These are phyloP conservation scores for Delonix regia DNA, from an alignment of 306 rosid species.

Conservation along the genomic window DNA sequence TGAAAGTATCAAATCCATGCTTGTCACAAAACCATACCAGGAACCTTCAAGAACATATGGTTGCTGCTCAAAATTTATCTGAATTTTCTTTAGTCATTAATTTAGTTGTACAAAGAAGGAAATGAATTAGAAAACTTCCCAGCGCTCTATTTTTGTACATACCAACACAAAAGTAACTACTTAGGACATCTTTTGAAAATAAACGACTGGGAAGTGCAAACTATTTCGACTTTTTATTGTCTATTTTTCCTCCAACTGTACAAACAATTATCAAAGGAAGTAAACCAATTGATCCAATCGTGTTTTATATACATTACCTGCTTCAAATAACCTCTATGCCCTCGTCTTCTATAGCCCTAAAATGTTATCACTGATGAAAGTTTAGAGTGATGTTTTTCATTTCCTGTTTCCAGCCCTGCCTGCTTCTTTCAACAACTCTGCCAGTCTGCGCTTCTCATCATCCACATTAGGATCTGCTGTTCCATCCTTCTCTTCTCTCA, in stretches of 20 bases:
- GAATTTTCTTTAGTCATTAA: no score
- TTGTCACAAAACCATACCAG: no score
- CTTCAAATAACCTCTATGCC: conserved; percentile 52
- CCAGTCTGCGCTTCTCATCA: conserved; percentile 80
- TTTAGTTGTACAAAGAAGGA: conserved; percentile 40
- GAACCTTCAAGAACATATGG: no score
- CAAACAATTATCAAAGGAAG: conserved; percentile 37
- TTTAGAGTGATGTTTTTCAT: conserved; percentile 54
- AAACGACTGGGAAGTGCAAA: conserved; percentile 41
- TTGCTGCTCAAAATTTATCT: no score
- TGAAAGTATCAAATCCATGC: no score
- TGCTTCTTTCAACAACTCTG: conserved; percentile 75
- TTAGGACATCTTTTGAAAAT: conserved; percentile 30
- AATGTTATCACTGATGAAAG: not conserved
- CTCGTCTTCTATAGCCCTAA: conserved; percentile 35
- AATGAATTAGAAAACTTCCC: conserved; percentile 38
- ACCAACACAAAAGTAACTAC: conserved; percentile 34
- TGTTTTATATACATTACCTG: conserved; percentile 40
- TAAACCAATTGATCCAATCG: conserved; percentile 38
- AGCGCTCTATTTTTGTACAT: conserved; percentile 28
- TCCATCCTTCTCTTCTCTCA: conserved; percentile 93
- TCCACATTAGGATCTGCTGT: conserved; percentile 81
- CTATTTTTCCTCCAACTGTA: conserved; percentile 25
- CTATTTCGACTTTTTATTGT: conserved; percentile 42
- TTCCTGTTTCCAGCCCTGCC: conserved; percentile 69